Conservation (phyloP, 2,329 filamentous ascomycete genomes). For the Domatiomyces globalis region DNA sequence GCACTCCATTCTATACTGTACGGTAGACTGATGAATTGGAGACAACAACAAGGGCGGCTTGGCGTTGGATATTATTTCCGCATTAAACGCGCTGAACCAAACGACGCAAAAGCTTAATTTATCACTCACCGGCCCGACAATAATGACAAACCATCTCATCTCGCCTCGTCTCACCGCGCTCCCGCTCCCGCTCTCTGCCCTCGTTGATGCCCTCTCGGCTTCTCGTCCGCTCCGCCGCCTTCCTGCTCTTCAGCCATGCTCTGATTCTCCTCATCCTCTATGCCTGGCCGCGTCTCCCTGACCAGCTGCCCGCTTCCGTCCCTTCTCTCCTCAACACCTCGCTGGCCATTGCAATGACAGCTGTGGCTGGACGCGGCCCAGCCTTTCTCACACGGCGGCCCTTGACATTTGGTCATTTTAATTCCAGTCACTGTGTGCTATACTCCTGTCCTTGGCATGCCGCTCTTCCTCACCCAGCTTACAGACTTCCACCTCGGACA, state of each 20-base stretch:
- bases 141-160: too few relatives aligned
- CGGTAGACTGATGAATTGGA: too few relatives aligned
- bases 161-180: background rate
- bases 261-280: background rate
- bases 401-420: slow-evolving; percentile 9
- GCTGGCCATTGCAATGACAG: slow-evolving; percentile 6
- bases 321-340: background rate
- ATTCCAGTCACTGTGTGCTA: slow-evolving; percentile 12
- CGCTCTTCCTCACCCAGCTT: slow-evolving; percentile 16
- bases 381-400: slow-evolving; percentile 13
- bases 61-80: too few relatives aligned
- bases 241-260: background rate
- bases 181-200: background rate
- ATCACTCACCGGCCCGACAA: too few relatives aligned
- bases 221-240: background rate
- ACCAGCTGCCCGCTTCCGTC: background rate
- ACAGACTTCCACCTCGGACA: slow-evolving; percentile 9
- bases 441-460: slow-evolving; percentile 12
- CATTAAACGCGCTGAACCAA: too few relatives aligned
- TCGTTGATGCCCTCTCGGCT: background rate
- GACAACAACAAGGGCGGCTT: too few relatives aligned
- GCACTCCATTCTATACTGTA: too few relatives aligned
- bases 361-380: slow-evolving; percentile 8
- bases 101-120: background rate
- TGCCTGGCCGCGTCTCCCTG: background rate